phyloP scores from a whole-genome alignment of 345 rosid species.

The Rhodamnia argentea region DNA sequence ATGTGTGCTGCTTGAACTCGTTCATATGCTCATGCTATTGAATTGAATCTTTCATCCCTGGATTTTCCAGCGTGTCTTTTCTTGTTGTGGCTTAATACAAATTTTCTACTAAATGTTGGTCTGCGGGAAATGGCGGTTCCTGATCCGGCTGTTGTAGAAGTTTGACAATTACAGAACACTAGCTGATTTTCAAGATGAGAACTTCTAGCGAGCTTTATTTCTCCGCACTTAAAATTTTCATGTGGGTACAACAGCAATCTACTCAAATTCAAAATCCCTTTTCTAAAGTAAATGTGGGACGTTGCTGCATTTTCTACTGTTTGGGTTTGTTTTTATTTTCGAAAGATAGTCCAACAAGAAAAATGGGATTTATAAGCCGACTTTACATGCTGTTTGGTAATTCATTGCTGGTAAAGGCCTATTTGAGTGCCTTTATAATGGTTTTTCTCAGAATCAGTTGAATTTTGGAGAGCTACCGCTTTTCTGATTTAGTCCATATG shows the following conservation, averaged over 20 bases:
- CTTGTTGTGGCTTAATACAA: background rate
- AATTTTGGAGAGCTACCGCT: background rate
- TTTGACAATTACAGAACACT: background rate
- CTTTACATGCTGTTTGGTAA: background rate
- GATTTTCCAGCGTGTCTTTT: background rate
- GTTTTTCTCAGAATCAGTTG: background rate
- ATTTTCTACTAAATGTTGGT: background rate
- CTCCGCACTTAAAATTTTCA: background rate
- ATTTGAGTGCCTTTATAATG: background rate
- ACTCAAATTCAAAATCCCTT: background rate
- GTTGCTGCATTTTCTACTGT: background rate
- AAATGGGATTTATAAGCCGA: background rate
- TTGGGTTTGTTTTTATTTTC: background rate
- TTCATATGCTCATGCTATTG: background rate
- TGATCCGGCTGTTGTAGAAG: background rate
- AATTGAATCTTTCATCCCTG: background rate
- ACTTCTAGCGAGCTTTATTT: background rate
- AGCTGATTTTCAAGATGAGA: background rate
- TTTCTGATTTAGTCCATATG: background rate
- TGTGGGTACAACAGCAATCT: background rate
- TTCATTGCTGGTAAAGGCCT: background rate
- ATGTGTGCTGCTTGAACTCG: background rate
- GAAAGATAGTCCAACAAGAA: background rate
- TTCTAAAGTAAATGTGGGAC: background rate
- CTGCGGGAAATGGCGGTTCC: background rate